Evolutionary conservation across 2,329 filamentous ascomycete species (phyloP).

Genomic region (Apiospora sp.): DNA sequence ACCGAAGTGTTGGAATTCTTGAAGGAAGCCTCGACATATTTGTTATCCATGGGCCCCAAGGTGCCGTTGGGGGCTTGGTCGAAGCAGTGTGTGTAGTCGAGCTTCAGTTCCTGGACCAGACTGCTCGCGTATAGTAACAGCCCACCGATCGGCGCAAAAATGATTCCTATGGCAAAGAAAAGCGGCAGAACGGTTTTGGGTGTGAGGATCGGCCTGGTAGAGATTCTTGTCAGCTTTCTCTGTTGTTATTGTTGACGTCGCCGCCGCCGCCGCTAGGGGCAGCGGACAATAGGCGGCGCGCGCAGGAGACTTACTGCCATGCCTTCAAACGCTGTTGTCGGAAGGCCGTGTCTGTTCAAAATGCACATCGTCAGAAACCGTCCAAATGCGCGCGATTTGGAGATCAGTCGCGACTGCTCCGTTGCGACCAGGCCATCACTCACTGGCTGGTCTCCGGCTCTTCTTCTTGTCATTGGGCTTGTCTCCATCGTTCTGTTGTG

Average conservation of each 20-base stretch:
- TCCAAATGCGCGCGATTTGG: slow-evolving; percentile 24
- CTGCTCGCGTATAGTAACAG: slow-evolving; percentile 86
- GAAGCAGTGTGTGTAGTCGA: slow-evolving; percentile 88
- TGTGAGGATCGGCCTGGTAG: slow-evolving; percentile 85
- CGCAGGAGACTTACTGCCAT: slow-evolving; percentile 82
- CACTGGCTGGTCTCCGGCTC: slow-evolving; percentile 90
- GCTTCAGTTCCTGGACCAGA: slow-evolving; percentile 86
- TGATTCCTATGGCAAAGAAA: slow-evolving; percentile 79
- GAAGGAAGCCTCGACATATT: slow-evolving; percentile 74
- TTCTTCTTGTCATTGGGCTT: slow-evolving; percentile 79
- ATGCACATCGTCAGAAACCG: slow-evolving; percentile 19
- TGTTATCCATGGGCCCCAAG: slow-evolving; percentile 58
- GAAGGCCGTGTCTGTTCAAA: slow-evolving; percentile 78
- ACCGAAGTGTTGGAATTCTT: slow-evolving; percentile 57
- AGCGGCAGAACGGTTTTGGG: slow-evolving; percentile 76
- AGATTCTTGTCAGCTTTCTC: neutral
- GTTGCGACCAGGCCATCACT: slow-evolving; percentile 38
- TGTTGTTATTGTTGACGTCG: neutral
- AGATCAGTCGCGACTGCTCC: neutral
- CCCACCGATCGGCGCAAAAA: slow-evolving; percentile 93
- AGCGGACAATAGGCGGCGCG: slow-evolving; percentile 25
- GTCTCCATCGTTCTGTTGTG: slow-evolving; percentile 51
- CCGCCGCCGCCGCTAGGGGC: neutral
- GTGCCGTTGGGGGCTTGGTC: slow-evolving; percentile 56
- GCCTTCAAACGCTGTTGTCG: slow-evolving; percentile 96